Base-by-base conservation (phyloP, 2,329 filamentous ascomycete genomes). In the Aureobasidium sp. region DNA sequence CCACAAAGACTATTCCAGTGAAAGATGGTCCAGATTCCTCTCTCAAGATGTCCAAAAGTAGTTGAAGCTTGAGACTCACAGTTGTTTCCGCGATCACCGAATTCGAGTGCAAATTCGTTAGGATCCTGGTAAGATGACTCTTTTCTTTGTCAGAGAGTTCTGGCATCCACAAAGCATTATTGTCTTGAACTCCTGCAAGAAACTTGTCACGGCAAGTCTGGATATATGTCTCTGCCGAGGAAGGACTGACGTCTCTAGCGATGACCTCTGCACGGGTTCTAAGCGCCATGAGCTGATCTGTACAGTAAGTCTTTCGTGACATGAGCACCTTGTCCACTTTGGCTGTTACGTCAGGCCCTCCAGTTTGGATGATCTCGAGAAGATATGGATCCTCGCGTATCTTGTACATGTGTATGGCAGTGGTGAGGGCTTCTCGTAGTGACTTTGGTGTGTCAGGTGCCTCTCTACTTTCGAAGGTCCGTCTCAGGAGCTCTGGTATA, bases 401-500 rank as follows among this genome's bases (percentile, higher is more conserved):
- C 51, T 79, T 70, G 67, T 64, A 71, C 36, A 39, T 59, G 10
- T 47, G 53, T 15, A 63, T 39, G n/a, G 34, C 24, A 26, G 34
- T 29, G 1, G 46, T 29, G 2, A 74, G 63, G 24, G 67, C 63
- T 32, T 71, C 60, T n/a, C 71, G 41, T 24, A 63, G 17, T 2
- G 39, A 48, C 24, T 24, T 12, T 7, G 24, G 29, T 10, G n/a
- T 17, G 10, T 62, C 44, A 5, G 20, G 20, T 13, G 20, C 32
- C 7, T 50, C 36, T 8, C 26, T 24, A 10, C n/a, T 44, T 8
- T 43, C 9, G 24, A 52, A 63, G 6, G 53, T 34, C 2, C 20
- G 37, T 34, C 69, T 74, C 9, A 72, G 60, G 37, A 92, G 73
- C 10, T 77, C 70, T 1, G 91, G 91, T n/a, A 78, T 83, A 66